Conservation (phyloP, 2,329 filamentous ascomycete genomes). For the Neofusicoccum laricinum region DNA sequence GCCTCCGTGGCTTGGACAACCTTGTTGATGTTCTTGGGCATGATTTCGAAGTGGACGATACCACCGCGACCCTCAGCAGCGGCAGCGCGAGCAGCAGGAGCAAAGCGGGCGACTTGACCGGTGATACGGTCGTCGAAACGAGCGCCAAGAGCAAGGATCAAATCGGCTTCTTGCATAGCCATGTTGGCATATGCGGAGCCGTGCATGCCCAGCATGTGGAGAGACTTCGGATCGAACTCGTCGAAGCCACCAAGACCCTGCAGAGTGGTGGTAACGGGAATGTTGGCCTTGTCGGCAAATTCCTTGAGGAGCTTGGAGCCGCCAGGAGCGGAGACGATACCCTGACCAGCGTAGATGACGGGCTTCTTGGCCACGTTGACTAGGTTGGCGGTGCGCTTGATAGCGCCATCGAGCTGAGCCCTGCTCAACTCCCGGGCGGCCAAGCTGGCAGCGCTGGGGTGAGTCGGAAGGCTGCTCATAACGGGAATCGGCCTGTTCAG, state of each 20-base stretch:
- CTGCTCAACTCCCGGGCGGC: conserved; percentile 71
- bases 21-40: conserved; percentile 99
- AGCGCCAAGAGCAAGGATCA: conserved; percentile 90
- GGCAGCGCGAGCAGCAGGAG: conserved; percentile 80
- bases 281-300: conserved; percentile 83
- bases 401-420: conserved; percentile 70
- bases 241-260: conserved; percentile 91
- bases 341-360: conserved; percentile 91
- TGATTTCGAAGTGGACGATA: conserved; percentile 96
- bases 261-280: conserved; percentile 93
- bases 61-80: conserved; percentile 83
- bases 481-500: conserved; percentile 81
- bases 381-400: conserved; percentile 74
- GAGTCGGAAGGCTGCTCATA: conserved; percentile 67
- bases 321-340: conserved; percentile 75
- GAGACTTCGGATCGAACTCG: conserved; percentile 86
- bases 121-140: conserved; percentile 98
- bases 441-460: conserved; percentile 82
- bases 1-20: conserved; percentile 95
- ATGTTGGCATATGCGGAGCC: conserved; percentile 96
- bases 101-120: conserved; percentile 76
- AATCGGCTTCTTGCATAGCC: conserved; percentile 93
- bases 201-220: conserved; percentile 99
- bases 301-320: conserved; percentile 78
- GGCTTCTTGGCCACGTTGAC: conserved; percentile 91